Conservation (phyloP, 176 grass and related monocot genomes). For the Juncus effusus region DNA sequence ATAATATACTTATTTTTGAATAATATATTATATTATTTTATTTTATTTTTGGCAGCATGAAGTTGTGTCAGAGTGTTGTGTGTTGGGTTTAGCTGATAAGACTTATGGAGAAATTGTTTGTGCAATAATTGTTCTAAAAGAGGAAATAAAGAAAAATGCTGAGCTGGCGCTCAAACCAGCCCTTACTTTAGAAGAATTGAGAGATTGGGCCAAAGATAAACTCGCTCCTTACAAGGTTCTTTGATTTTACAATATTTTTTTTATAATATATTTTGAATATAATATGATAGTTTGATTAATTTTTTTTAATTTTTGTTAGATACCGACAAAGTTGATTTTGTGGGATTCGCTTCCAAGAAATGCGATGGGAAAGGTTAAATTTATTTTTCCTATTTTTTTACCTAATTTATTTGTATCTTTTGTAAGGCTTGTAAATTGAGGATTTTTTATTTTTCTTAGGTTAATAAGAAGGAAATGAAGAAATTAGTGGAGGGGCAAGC, state of each 20-base stretch:
- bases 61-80: constrained; percentile 58
- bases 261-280: background rate
- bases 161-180: constrained; percentile 46
- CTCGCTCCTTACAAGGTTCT: constrained; percentile 97
- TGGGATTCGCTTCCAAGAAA: constrained; percentile 94
- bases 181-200: constrained; percentile 64
- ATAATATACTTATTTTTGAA: constrained; percentile 16
- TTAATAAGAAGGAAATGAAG: constrained; percentile 91
- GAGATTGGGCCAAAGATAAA: constrained; percentile 77
- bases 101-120: constrained; percentile 84
- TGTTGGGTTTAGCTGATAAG: constrained; percentile 74
- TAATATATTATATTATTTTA: constrained; percentile 8
- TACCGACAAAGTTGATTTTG: constrained; percentile 77
- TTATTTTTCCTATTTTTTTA: constrained; percentile 1
- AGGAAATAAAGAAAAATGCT: constrained; percentile 44
- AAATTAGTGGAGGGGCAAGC: constrained; percentile 51
- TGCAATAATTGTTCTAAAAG: constrained; percentile 69
- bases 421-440: background rate
- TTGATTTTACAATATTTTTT: constrained; percentile 10
- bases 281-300: background rate
- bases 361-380: constrained; percentile 90
- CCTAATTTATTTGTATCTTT: background rate
- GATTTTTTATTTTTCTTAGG: constrained; percentile 45
- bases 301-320: constrained; percentile 38
- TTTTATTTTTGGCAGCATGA: constrained; percentile 50